phyloP scores from a whole-genome alignment of 371 early-diverging fungal species.

The Rhizopus microsporus region DNA sequence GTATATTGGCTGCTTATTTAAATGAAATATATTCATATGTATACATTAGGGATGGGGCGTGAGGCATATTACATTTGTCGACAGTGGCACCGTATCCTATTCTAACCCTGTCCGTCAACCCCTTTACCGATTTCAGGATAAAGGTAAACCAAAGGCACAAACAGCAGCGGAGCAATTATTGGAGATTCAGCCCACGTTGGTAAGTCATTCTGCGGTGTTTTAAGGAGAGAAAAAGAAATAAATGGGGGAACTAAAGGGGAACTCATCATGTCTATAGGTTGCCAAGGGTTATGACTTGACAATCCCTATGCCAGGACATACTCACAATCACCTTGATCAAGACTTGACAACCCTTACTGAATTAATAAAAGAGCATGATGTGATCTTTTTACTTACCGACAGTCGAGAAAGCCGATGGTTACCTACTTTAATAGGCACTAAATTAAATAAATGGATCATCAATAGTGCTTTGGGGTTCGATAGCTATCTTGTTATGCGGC shows the following conservation, averaged over 20 bases:
- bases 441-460: slow-evolving; percentile 72
- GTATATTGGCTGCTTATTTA: slow-evolving; percentile 32
- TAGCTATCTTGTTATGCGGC: slow-evolving; percentile 95
- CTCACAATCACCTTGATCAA: slow-evolving; percentile 43
- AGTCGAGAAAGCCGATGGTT: slow-evolving; percentile 96
- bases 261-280: slow-evolving; percentile 43
- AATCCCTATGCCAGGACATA: slow-evolving; percentile 93
- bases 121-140: slow-evolving; percentile 86
- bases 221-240: no score
- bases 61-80: slow-evolving; percentile 90
- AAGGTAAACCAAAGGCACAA: slow-evolving; percentile 83
- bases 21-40: slow-evolving; percentile 5
- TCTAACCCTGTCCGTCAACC: slow-evolving; percentile 97
- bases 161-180: slow-evolving; percentile 80
- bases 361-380: slow-evolving; percentile 80
- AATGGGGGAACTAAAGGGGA: no score
- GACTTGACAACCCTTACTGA: slow-evolving; percentile 59
- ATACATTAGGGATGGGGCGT: slow-evolving; percentile 87
- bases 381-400: slow-evolving; percentile 89
- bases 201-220: slow-evolving; percentile 29
- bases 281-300: slow-evolving; percentile 67
- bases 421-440: slow-evolving; percentile 83
- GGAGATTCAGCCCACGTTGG: slow-evolving; percentile 79
- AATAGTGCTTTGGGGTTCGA: slow-evolving; percentile 96
- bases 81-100: slow-evolving; percentile 88